Evolutionary conservation across 768 basidiomycete species (phyloP).

Genomic region (Amanita molliuscula): DNA sequence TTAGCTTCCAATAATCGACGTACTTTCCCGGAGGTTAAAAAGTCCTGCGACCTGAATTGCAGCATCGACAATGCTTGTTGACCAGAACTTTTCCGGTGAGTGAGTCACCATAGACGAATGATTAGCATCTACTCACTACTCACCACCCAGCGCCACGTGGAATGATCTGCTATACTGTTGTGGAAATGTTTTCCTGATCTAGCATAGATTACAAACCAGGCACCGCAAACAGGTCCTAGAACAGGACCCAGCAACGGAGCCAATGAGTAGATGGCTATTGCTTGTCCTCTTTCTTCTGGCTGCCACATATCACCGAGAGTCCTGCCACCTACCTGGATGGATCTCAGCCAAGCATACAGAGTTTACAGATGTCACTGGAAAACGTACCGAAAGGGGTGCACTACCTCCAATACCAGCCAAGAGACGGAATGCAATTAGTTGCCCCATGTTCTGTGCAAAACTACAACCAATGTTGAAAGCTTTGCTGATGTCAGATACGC

Average conservation of each 20-base stretch:
- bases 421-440: constrained; percentile 61
- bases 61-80: constrained; percentile 48
- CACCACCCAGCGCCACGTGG: constrained; percentile 69
- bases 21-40: constrained; percentile 54
- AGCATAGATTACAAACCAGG: neutral
- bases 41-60: constrained; percentile 45
- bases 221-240: constrained; percentile 51
- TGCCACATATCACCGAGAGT: constrained; percentile 51
- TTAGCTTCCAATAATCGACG: neutral
- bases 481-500: constrained; percentile 7
- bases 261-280: constrained; percentile 52
- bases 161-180: constrained; percentile 42
- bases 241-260: constrained; percentile 61
- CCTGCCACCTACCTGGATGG: constrained; percentile 45
- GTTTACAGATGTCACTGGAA: constrained; percentile 22
- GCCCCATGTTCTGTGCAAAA: constrained; percentile 45
- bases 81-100: constrained; percentile 45
- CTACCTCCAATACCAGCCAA: constrained; percentile 65
- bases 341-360: neutral
- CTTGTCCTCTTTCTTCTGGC: constrained; percentile 52
- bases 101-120: neutral
- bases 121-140: constrained; percentile 16
- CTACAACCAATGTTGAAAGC: constrained; percentile 62
- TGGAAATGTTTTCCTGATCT: neutral
- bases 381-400: constrained; percentile 50